Evolutionary conservation across 257 asterid species (phyloP).

Genomic region (Penstemon eatonii): DNA sequence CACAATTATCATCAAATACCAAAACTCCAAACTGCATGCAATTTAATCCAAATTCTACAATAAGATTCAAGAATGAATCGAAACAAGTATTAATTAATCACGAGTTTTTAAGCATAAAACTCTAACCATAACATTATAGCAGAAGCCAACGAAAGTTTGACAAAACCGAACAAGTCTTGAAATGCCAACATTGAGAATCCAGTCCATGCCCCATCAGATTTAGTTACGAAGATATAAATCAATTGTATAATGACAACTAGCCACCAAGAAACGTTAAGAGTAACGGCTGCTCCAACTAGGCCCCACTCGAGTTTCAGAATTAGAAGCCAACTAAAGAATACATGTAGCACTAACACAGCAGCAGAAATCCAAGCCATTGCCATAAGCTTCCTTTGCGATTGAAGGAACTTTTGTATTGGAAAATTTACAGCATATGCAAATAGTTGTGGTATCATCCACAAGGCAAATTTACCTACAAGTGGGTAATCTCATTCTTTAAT

Average conservation of each 20-base stretch:
- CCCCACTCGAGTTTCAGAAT: slow-evolving; percentile 65
- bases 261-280: slow-evolving; percentile 67
- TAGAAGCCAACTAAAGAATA: slow-evolving; percentile 61
- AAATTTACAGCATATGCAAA: slow-evolving; percentile 77
- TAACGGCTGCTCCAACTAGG: slow-evolving; percentile 61
- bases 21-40: slow-evolving; percentile 78
- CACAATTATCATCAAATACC: slow-evolving; percentile 71
- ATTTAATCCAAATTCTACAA: neutral
- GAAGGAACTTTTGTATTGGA: slow-evolving; percentile 79
- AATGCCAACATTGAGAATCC: slow-evolving; percentile 79
- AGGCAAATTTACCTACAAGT: slow-evolving; percentile 58
- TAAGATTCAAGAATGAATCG: neutral
- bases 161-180: slow-evolving; percentile 54
- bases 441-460: slow-evolving; percentile 74
- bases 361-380: slow-evolving; percentile 69
- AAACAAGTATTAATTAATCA: neutral
- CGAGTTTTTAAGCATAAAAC: neutral
- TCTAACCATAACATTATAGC: slow-evolving; percentile 76
- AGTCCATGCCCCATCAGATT: slow-evolving; percentile 74
- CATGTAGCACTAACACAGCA: slow-evolving; percentile 47
- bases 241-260: slow-evolving; percentile 51
- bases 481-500: too few relatives aligned
- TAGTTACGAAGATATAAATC: slow-evolving; percentile 53
- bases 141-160: slow-evolving; percentile 73
- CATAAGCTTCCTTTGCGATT: slow-evolving; percentile 66